A percentile compares a stretch with the other conserved stretches of the same genome.
These are phyloP conservation scores for Leccinum pachyderme DNA, from an alignment of 1,284 basidiomycete species.

Conservation along the genomic window DNA sequence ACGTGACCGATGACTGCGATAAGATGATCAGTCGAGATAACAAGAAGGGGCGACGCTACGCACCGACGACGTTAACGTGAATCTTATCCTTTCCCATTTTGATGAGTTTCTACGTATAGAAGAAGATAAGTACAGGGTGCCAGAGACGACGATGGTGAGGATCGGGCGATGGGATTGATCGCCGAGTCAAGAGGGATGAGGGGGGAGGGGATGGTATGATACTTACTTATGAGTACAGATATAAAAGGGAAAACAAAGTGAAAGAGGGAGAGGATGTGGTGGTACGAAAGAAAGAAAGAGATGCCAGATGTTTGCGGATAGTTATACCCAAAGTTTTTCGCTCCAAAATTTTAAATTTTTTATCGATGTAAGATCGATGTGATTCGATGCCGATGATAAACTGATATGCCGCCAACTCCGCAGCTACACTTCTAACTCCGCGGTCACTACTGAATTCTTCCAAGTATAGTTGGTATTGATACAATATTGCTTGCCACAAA, in stretches of 20 bases:
- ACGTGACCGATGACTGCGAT: slow-evolving; percentile 92
- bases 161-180: slow-evolving; percentile 23
- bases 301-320: slow-evolving; percentile 49
- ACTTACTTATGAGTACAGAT: slow-evolving; percentile 49
- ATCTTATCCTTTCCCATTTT: slow-evolving; percentile 90
- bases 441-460: background rate
- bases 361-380: slow-evolving; percentile 57
- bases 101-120: slow-evolving; percentile 42
- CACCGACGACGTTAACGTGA: slow-evolving; percentile 92
- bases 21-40: slow-evolving; percentile 23
- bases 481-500: slow-evolving; percentile 13
- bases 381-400: slow-evolving; percentile 45
- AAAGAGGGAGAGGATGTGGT: slow-evolving; percentile 47
- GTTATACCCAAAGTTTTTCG: slow-evolving; percentile 44
- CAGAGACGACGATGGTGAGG: slow-evolving; percentile 26
- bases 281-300: slow-evolving; percentile 45
- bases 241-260: slow-evolving; percentile 33
- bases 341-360: slow-evolving; percentile 55
- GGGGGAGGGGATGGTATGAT: background rate
- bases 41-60: slow-evolving; percentile 34
- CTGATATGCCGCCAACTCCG: slow-evolving; percentile 35
- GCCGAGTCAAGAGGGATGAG: slow-evolving; percentile 1
- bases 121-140: slow-evolving; percentile 25
- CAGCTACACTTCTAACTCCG: slow-evolving; percentile 21
- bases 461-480: slow-evolving; percentile 2